Base-by-base conservation (phyloP, 441 rosid species). In the Isatis lusitanica region DNA sequence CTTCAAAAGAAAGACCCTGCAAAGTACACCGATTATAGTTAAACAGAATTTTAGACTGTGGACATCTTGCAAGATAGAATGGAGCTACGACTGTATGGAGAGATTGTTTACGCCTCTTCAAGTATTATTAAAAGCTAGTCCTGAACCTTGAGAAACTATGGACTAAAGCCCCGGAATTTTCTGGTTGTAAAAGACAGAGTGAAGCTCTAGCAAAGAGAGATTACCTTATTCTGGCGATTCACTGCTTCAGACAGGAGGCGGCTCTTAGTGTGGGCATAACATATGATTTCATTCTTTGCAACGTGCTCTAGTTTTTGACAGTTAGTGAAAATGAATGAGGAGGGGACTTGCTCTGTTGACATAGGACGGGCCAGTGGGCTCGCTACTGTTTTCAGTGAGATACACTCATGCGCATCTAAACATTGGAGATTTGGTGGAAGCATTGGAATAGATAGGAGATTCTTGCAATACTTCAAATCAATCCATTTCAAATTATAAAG, bases 201-300 rank as follows among this genome's bases (percentile, higher is more conserved):
- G 4, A 40, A 21, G 43, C 21, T n/a, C 15, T 11, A 40, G 15
- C n/a, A 40, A 3, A 21, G 24, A 21, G 5, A 63, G 6, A 15
- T 9, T 9, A 48, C 70, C 70, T 66, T 66, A 36, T 66, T 50
- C 9, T 66, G 70, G n/a, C 47, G 70, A 50, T 66, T 35, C 21
- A 66, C 8, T 35, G 70, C 31, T 4, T 66, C 12, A n/a, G 70
- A 66, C 1, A 66, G 3, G 4, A 65, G 6, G 31, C 44, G 28
- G 8, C 69, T 13, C 44, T 48, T 65, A 0, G 17, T 10, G 36
- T 53, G 58, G 12, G 9, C 58, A 26, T 52, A 52, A 17, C n/a
- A 12, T 52, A 13, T 5, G 16, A 52, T 52, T 26, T 26, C 58
- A 28, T 52, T 52, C 58, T 52, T 52, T 15, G 63, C 63, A 4